Percentiles rank a stretch among this genome's conserved stretches.
Evolutionary conservation across 2,329 filamentous ascomycete species (phyloP).

Genomic region (Botrytis byssoidea): DNA sequence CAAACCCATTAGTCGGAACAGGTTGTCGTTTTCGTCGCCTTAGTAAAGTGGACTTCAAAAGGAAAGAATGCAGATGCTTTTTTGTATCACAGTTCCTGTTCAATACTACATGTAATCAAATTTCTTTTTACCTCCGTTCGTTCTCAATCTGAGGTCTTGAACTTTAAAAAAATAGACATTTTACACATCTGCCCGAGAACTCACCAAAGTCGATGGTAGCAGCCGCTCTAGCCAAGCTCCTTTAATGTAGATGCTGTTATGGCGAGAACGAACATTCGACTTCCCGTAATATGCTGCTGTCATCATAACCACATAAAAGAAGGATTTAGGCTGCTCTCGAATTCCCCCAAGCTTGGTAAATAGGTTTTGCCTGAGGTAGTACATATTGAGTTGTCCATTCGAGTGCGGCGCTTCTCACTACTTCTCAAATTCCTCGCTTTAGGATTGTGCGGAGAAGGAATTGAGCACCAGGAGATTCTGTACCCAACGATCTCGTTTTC

Average conservation of each 20-base stretch:
- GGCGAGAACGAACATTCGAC: not conserved
- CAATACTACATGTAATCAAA: not conserved
- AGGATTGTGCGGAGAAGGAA: not conserved
- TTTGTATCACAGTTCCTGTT: not conserved
- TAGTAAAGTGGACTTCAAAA: not conserved
- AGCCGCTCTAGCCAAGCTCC: accelerated
- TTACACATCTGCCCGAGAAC: not conserved
- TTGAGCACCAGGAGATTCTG: accelerated
- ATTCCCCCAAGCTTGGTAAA: not conserved
- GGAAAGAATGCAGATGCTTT: not conserved
- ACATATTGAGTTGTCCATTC: not conserved
- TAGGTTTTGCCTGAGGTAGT: not conserved
- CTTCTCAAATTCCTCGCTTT: not conserved
- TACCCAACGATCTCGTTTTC: not conserved
- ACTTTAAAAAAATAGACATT: not conserved
- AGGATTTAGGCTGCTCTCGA: accelerated
- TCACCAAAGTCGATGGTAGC: accelerated
- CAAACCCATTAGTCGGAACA: too few species aligned
- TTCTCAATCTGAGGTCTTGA: not conserved
- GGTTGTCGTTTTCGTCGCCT: not conserved
- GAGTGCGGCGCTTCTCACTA: accelerated
- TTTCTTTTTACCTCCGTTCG: not conserved
- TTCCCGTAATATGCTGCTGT: not conserved
- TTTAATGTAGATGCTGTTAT: not conserved
- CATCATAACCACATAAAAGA: accelerated